Percentiles rank a stretch among this genome's conserved stretches.
Evolutionary conservation across 2,329 filamentous ascomycete genomes (phyloP).

Genomic region (Fusarium sp.): DNA sequence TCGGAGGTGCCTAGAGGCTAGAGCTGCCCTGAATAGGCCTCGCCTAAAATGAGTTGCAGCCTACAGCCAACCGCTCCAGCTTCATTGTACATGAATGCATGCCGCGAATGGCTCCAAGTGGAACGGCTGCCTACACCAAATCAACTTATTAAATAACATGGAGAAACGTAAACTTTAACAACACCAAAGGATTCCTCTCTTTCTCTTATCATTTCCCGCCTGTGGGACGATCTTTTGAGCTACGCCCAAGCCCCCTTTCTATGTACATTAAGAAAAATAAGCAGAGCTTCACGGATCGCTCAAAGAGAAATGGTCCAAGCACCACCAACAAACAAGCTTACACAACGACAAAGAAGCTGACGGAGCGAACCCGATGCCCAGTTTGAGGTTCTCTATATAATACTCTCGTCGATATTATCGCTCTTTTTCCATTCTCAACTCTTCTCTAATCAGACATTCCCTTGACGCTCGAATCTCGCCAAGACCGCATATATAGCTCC

Average conservation of each 20-base stretch:
- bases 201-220: background rate
- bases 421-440: background rate
- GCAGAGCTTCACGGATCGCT: constrained; percentile 21
- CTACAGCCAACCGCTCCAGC: constrained; percentile 31
- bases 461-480: background rate
- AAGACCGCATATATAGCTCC: background rate
- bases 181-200: background rate
- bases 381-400: background rate
- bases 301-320: constrained; percentile 28
- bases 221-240: background rate
- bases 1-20: constrained; percentile 5
- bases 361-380: background rate
- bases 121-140: constrained; percentile 25
- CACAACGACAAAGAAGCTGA: constrained; percentile 18
- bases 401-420: background rate
- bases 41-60: constrained; percentile 27
- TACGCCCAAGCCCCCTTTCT: constrained; percentile 1
- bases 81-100: constrained; percentile 5
- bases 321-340: constrained; percentile 23
- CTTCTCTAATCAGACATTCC: background rate
- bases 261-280: background rate
- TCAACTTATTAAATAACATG: constrained; percentile 14
- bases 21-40: constrained; percentile 16
- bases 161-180: constrained; percentile 18
- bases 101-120: background rate